Base-by-base conservation (phyloP, 1,284 basidiomycete species). In the Fomitopsis betulina region DNA sequence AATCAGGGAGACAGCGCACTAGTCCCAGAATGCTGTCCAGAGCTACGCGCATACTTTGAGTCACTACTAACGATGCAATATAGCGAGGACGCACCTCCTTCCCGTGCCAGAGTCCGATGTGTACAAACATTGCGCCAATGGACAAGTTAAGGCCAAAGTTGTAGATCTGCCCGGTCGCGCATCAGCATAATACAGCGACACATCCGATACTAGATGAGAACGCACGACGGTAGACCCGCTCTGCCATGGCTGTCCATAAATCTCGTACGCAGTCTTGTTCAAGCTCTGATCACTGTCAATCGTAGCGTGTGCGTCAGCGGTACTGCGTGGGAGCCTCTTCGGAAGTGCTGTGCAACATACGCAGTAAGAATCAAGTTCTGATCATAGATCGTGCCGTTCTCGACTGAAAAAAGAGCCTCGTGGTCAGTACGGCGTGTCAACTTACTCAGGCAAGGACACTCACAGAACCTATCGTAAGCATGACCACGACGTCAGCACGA, bases 51-150 rank as follows among this genome's bases (percentile, higher is more conserved):
- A 17, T 9, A 37, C 4, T 2, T 42, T 21, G 33, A 7, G 30
- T 56, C 23, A 8, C 5, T 5, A 12, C 1, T 21, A 2, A 42
- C 3, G 19, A n/a, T 5, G 33, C 17, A 2, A 32, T 52, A 10
- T 32, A 17, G 19, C 23, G 30, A 10, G 1, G 6, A 30, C 45
- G 23, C 27, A 84, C 76, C 47, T 79, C 76, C 56, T 77, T 76
- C 9, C 79, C 77, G 62, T 82, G 77, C 81, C 81, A 83, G 1
- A 83, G 52, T 15, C 75, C 57, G 51, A 83, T 77, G 61, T 83
- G 80, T 15, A 63, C 62, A 42, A 68, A 59, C 27, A 63, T 63
- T 13, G 65, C 67, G 30, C 61, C 64, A n/a, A 65, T 62, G 39
- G 62, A 63, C 52, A 63, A 53, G 39, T 66, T 67, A 23, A 63